Base-by-base conservation (phyloP, 2,329 filamentous ascomycete genomes). In the Sphaerostilbella broomeana region DNA sequence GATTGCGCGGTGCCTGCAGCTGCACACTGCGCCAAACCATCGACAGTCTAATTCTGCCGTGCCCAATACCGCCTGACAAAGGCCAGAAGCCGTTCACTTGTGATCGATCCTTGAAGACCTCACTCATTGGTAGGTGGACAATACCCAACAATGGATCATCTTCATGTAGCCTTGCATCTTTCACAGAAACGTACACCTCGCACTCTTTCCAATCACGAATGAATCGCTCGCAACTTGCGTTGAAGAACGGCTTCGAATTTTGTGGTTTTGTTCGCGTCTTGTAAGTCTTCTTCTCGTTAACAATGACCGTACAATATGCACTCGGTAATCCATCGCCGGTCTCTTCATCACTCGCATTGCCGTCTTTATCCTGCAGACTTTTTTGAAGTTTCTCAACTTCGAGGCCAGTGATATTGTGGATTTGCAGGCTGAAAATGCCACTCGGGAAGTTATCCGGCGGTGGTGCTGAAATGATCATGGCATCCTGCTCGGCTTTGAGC, bases 161-260 rank as follows among this genome's bases (percentile, higher is more conserved):
- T 54, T 87, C 84, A 36, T 82, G 74, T 16, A 84, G 68, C 4
- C 82, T 70, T 15, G 75, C 68, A 53, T 87, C 84, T 9, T 81
- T 72, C 2, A 86, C 80, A 1, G 73, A 69, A 20, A 88, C 63
- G 47, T 84, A 79, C 21, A 86, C 67, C 54, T 86, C 81, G 2
- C 79, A 73, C 10, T 70, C 75, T 12, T 66, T 68, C 73, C 81
- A 86, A 54, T 87, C 78, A 10, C 75, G 68, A 26, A 87, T 70
- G 47, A 86, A 85, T 5, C 80, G 73, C 56, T 88, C 84, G 2
- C 77, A 84, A 5, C 80, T 80, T 3, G 84, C 83, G 47, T 87
- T 87, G 67, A 84, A 87, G 58, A 86, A 87, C 0, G 84, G 84
- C 51, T 85, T 86, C 0, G 78, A 72, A 46, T 86, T 86, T 62